These are phyloP conservation scores for Aspergillus asperescens DNA, from an alignment of 495 filamentous ascomycete genomes.

Conservation along the genomic window DNA sequence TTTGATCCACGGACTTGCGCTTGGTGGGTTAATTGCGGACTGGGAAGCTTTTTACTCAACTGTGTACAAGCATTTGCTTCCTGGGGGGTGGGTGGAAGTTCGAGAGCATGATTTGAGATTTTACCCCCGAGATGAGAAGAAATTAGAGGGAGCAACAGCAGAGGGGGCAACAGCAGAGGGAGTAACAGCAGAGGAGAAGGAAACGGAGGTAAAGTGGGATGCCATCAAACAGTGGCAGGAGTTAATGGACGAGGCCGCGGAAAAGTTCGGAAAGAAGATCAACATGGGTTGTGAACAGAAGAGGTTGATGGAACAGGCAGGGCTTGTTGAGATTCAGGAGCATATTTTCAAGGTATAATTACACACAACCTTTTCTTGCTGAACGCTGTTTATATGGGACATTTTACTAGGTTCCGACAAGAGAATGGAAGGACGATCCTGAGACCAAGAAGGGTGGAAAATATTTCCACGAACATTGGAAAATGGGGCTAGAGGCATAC, in stretches of 20 bases:
- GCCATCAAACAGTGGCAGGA: slow-evolving; percentile 1
- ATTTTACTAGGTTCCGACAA: neutral
- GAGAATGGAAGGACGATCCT: slow-evolving; percentile 1
- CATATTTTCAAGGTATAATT: slow-evolving; percentile 1
- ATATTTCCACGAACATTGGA: neutral
- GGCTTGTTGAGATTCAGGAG: slow-evolving; percentile 3
- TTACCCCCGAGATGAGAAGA: neutral
- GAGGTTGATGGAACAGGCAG: slow-evolving; percentile 1
- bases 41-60: neutral
- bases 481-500: neutral
- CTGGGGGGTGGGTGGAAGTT: slow-evolving; percentile 8
- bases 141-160: too few species aligned
- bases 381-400: neutral
- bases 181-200: too few species aligned
- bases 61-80: slow-evolving; percentile 3
- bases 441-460: neutral
- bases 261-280: slow-evolving; percentile 5
- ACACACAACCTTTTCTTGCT: neutral
- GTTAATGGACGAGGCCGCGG: slow-evolving; percentile 6
- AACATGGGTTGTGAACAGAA: slow-evolving; percentile 1
- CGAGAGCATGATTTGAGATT: slow-evolving; percentile 5
- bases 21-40: slow-evolving; percentile 6
- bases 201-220: neutral
- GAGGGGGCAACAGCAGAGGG: too few species aligned
- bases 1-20: slow-evolving; percentile 3